Conservation (phyloP, 2,329 filamentous ascomycete genomes). For the Botryotinia calthae region DNA sequence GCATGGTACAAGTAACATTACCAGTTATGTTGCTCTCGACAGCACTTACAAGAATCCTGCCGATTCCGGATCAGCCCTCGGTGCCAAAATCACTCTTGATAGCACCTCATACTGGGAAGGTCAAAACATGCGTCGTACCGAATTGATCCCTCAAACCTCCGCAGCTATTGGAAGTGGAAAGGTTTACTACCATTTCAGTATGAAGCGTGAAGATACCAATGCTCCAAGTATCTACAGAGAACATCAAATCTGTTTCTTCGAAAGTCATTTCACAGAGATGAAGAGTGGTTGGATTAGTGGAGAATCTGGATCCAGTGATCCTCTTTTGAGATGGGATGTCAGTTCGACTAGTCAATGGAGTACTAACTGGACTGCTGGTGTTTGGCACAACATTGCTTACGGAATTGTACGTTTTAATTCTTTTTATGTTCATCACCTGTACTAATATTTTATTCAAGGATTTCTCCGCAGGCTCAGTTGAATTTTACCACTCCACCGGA, state of each 20-base stretch:
- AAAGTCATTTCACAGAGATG: slow-evolving; percentile 72
- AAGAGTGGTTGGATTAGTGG: slow-evolving; percentile 63
- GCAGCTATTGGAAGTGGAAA: slow-evolving; percentile 64
- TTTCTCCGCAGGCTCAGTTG: slow-evolving; percentile 60
- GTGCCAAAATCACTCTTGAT: slow-evolving; percentile 65
- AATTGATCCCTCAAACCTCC: slow-evolving; percentile 69
- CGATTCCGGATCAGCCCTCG: slow-evolving; percentile 59
- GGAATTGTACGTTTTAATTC: slow-evolving; percentile 51
- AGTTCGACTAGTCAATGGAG: slow-evolving; percentile 61
- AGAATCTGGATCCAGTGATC: slow-evolving; percentile 45
- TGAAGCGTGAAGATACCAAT: slow-evolving; percentile 58
- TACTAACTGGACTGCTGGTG: slow-evolving; percentile 55
- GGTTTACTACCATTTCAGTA: slow-evolving; percentile 70
- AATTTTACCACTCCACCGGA: slow-evolving; percentile 69
- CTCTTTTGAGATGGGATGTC: slow-evolving; percentile 64
- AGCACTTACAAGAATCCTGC: slow-evolving; percentile 50
- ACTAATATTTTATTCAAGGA: slow-evolving; percentile 41
- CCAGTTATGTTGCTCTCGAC: slow-evolving; percentile 46
- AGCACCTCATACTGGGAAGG: slow-evolving; percentile 68
- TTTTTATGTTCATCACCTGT: background rate
- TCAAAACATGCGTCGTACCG: slow-evolving; percentile 69
- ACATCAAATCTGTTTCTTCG: slow-evolving; percentile 64
- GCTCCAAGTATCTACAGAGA: slow-evolving; percentile 60
- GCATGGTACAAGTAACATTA: slow-evolving; percentile 53
- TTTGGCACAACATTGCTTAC: slow-evolving; percentile 66